Percentiles rank a stretch among this genome's conserved stretches.
Conservation (phyloP, 352 stramenopile species). For the Lagenidium sp. region DNA sequence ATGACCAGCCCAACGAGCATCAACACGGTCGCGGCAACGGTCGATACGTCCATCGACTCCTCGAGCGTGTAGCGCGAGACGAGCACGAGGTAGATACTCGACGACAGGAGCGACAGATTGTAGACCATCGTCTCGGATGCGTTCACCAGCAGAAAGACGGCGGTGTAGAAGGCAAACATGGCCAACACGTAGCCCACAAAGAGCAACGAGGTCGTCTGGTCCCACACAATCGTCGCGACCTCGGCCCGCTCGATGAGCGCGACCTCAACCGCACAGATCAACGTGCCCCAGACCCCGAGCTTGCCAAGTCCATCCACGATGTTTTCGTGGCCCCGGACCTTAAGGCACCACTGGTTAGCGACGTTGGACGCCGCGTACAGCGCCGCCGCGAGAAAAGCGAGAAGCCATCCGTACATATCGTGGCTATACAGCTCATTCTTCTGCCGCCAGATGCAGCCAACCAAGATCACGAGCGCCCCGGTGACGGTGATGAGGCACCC, state of each 20-base stretch:
- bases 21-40: constrained; percentile 12
- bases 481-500: constrained; percentile 15
- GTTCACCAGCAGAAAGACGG: constrained; percentile 22
- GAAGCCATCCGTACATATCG: constrained; percentile 21
- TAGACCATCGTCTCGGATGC: constrained; percentile 20
- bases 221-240: constrained; percentile 21
- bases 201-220: constrained; percentile 12
- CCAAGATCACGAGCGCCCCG: constrained; percentile 18
- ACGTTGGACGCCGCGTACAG: constrained; percentile 31
- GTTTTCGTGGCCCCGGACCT: constrained; percentile 9
- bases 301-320: constrained; percentile 23
- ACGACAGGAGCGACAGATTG: constrained; percentile 24
- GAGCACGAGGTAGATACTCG: constrained; percentile 28
- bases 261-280: constrained; percentile 21
- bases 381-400: constrained; percentile 19
- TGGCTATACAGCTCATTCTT: constrained; percentile 4
- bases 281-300: constrained; percentile 17
- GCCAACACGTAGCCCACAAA: constrained; percentile 21
- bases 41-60: constrained; percentile 10
- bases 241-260: constrained; percentile 14
- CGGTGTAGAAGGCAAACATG: constrained; percentile 30
- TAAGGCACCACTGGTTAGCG: constrained; percentile 27
- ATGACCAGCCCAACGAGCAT: constrained; percentile 24
- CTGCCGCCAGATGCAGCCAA: constrained; percentile 12
- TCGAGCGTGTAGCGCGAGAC: constrained; percentile 18